Evolutionary conservation across 805 yeast species (phyloP).

Genomic region (Cyberlindnera bimundalis): DNA sequence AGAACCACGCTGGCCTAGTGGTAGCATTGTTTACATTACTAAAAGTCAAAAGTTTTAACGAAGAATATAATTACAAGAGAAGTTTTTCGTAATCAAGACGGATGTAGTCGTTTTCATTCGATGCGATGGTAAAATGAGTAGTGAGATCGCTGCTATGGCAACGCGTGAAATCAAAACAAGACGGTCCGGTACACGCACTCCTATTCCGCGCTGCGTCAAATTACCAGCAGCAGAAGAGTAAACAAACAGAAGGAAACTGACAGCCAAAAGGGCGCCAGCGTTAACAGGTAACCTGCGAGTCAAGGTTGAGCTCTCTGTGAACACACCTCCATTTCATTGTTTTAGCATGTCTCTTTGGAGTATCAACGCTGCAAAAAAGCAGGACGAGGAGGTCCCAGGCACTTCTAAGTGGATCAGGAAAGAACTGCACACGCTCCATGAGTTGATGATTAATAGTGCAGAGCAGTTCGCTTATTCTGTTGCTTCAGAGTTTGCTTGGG

Average conservation of each 20-base stretch:
- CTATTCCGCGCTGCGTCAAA: slow-evolving; percentile 2
- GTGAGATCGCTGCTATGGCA: slow-evolving; percentile 5
- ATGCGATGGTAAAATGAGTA: neutral
- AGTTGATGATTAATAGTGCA: slow-evolving; percentile 34
- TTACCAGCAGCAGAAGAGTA: slow-evolving; percentile 4
- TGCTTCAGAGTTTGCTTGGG: slow-evolving; percentile 37
- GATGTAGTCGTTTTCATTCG: neutral
- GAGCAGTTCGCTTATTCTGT: slow-evolving; percentile 40
- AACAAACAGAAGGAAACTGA: slow-evolving; percentile 4
- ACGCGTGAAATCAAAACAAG: slow-evolving; percentile 11
- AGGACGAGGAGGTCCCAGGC: slow-evolving; percentile 40
- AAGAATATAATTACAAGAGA: no score
- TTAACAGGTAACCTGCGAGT: no score
- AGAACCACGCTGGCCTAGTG: slow-evolving; percentile 18
- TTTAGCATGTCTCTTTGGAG: slow-evolving; percentile 29
- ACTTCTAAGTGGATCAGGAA: slow-evolving; percentile 48
- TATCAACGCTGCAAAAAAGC: slow-evolving; percentile 27
- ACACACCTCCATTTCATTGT: no score
- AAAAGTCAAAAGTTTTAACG: no score
- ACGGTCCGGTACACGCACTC: slow-evolving; percentile 5
- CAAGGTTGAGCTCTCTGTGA: no score
- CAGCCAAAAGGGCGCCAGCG: neutral
- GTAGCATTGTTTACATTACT: no score
- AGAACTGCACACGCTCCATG: slow-evolving; percentile 39
- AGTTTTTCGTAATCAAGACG: neutral